Base-by-base conservation (phyloP, 768 basidiomycete species). In the Mycena galopus region DNA sequence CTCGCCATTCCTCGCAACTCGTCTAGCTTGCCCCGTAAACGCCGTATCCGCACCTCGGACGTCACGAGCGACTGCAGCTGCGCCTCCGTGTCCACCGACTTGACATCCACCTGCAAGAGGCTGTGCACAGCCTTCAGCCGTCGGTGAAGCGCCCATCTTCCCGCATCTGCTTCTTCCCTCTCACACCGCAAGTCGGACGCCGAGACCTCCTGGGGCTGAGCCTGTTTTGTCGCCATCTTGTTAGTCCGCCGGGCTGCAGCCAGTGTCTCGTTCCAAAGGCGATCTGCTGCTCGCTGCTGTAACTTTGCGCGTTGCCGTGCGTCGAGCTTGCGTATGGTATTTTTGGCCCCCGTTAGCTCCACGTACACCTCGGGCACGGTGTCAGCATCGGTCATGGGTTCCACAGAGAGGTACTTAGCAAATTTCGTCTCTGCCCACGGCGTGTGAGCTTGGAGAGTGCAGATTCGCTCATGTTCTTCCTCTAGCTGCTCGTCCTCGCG, bases 371-470 rank as follows among this genome's bases (percentile, higher is more conserved):
- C 4, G 0, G 0, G 6, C 3, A 37, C 35, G 14, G 35, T 50
- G 33, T 60, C 67, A 60, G 67, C n/a, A 4, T 68, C 58, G 12
- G 23, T 0, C 0, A 37, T 23, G 0, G 21, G 7, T 6, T 72
- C 65, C 4, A 72, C 44, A 5, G 35, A 37, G 53, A 72, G 65
- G 65, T 72, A 72, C 44, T 57, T 66, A 47, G 70, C 70, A 14
- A 65, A 72, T 19, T 62, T 32, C 4, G 57, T 30, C 21, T 72
- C 70, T 1, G 47, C 53, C 70, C 70, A 66, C 0, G 70, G 70
- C 57, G 65, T 21, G 53, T 44, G 17, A 0, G 65, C 30, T 8
- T 60, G 64, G 6, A 65, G 2, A 12, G 50, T 4, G 27, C 56
- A 21, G 25, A 69, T 69, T n/a, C 67, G 55, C 39, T 2, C 27